Evolutionary conservation across 345 rosid species (phyloP), one percentile per base, ranked within the genome.

Genomic region (Arabis hirsuta): DNA sequence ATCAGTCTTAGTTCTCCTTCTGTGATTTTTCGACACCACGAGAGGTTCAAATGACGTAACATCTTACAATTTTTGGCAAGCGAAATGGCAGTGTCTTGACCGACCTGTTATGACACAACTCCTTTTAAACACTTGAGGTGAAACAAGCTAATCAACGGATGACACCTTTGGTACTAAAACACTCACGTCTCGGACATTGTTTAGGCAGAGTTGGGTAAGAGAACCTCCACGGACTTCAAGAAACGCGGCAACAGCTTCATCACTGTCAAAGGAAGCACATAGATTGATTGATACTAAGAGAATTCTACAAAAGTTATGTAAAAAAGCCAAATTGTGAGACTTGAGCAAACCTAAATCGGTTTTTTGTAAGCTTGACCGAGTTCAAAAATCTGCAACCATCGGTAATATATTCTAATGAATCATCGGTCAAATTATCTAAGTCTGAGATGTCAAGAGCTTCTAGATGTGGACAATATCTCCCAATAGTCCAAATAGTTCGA

Each of bases 191-290:
- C 46, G 41, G 50, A 85, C 59, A 50, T 78, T 75, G 60, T 83
- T 81, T 56, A 88, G 76, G 50, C 81, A 72, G 65, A 86, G 84
- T 55, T 85, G 78, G 73, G 41, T 63, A 11, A 86, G 74, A 65
- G 71, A 60, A 77, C 78, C 73, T 65, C 91, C 91, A 1, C 77
- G 74, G 48, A 82, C 71, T 71, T 85, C 84, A 62, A 86, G 68
- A 71, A 81, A 88, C 32, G 87, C 84, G 7, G 91, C 89, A 74
- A 88, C 26, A 62, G 82, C 89, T 83, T 74, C 84, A 44, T 86
- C 95, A 71, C 95, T 88, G 65, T 53, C 27, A 72, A 24, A 76
- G 39, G 45, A 62, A 46, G 26, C 65, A 32, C 62, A 55, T 9
- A 67, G 4, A 47, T 31, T 14, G 4, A 47, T 31, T 14, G 12